Percentiles rank a stretch among this genome's conserved stretches.
Evolutionary conservation across 768 basidiomycete genomes (phyloP).

Genomic region (Lanmaoa pseudosensibilis): DNA sequence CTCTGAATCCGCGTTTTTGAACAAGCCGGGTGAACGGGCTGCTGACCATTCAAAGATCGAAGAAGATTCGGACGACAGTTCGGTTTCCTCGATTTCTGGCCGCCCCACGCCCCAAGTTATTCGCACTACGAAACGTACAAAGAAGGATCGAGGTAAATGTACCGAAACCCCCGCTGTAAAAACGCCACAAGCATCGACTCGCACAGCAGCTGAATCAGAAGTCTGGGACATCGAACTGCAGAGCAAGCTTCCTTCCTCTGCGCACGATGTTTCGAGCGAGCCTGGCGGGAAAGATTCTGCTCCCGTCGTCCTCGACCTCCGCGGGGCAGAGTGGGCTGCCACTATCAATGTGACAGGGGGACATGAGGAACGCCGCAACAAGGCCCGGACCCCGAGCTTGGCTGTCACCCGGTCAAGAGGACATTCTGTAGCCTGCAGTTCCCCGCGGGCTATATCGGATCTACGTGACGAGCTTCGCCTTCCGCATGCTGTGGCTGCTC

Average conservation of each 20-base stretch:
- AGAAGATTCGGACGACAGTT: slow-evolving; percentile 7
- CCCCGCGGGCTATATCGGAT: slow-evolving; percentile 29
- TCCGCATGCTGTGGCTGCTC: slow-evolving; percentile 2
- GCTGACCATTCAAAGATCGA: slow-evolving; percentile 6
- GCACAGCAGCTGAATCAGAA: slow-evolving; percentile 36
- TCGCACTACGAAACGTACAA: slow-evolving; percentile 3
- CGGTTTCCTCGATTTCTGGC: slow-evolving; percentile 16
- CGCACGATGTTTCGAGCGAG: slow-evolving; percentile 13
- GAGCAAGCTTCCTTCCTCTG: slow-evolving; percentile 27
- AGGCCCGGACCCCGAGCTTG: background rate
- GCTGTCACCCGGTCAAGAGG: background rate
- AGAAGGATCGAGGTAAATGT: background rate
- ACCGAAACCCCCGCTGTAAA: background rate
- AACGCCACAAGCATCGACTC: background rate
- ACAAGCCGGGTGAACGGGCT: slow-evolving; percentile 21
- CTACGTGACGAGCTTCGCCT: slow-evolving; percentile 2
- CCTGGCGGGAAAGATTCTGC: slow-evolving; percentile 12
- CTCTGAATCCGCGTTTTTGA: slow-evolving; percentile 50
- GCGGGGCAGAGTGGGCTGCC: slow-evolving; percentile 30
- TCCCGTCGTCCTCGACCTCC: slow-evolving; percentile 41
- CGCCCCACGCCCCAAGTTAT: slow-evolving; percentile 16
- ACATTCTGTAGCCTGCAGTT: background rate
- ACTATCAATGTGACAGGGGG: slow-evolving; percentile 6
- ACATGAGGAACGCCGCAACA: background rate
- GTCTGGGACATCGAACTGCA: slow-evolving; percentile 59